Evolutionary conservation across 352 stramenopile genomes (phyloP).

Genomic region (Pythium diclinum): DNA sequence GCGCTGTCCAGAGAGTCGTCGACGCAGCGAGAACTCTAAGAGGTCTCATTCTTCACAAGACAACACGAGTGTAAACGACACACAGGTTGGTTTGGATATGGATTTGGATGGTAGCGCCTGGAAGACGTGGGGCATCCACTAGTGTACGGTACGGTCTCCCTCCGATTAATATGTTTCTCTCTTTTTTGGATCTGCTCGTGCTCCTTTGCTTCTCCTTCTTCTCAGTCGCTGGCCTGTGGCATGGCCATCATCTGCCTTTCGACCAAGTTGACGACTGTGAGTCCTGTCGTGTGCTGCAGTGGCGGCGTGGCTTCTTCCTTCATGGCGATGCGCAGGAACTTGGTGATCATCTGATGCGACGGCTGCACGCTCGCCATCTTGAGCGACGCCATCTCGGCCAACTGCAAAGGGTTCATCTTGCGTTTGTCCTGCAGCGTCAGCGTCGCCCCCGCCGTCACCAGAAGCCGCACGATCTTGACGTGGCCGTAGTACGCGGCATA

Average conservation of each 20-base stretch:
- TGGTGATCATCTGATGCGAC: constrained; percentile 84
- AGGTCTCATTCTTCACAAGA: too few species aligned
- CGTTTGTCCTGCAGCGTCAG: constrained; percentile 48
- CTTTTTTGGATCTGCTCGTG: background rate
- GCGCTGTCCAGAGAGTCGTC: constrained; percentile 4
- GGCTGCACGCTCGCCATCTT: constrained; percentile 72
- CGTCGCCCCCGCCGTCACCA: constrained; percentile 55
- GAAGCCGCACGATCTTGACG: constrained; percentile 60
- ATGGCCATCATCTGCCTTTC: constrained; percentile 59
- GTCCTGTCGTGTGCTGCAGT: constrained; percentile 68
- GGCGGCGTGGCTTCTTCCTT: constrained; percentile 65
- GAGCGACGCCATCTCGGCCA: constrained; percentile 73
- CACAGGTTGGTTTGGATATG: background rate
- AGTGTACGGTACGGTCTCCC: background rate
- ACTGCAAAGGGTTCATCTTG: constrained; percentile 66
- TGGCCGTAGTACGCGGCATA: constrained; percentile 77
- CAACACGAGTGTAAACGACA: too few species aligned
- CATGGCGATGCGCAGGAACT: constrained; percentile 78
- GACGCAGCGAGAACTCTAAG: constrained; percentile 8
- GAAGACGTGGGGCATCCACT: background rate
- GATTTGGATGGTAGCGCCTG: background rate
- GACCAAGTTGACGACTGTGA: constrained; percentile 65
- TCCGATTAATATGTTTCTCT: constrained; percentile 9
- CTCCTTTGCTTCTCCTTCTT: background rate
- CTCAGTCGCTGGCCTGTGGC: constrained; percentile 27